Percentiles rank a stretch among this genome's conserved stretches.
Conservation (phyloP, 176 grass and related monocot genomes). For the Triticum aestivum region DNA sequence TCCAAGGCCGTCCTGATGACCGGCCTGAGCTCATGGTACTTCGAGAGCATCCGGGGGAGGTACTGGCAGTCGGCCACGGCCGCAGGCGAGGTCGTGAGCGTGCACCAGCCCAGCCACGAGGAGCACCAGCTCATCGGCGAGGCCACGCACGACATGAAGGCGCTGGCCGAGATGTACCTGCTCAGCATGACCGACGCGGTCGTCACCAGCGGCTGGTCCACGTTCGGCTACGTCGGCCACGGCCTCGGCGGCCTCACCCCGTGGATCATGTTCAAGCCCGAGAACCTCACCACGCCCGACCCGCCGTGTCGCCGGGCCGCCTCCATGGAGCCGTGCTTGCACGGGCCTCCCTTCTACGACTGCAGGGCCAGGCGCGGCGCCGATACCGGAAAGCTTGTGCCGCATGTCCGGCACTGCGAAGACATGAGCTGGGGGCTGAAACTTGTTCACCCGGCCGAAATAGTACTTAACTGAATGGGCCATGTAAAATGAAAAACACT, state of each 20-base stretch:
- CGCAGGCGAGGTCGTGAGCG: slow-evolving; percentile 45
- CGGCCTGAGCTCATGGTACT: slow-evolving; percentile 46
- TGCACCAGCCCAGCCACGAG: slow-evolving; percentile 77
- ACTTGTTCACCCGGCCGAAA: slow-evolving; percentile 48
- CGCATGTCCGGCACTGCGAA: slow-evolving; percentile 43
- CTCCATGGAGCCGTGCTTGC: slow-evolving; percentile 48
- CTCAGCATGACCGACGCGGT: slow-evolving; percentile 47
- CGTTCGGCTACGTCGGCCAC: slow-evolving; percentile 47
- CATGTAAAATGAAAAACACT: slow-evolving; percentile 2
- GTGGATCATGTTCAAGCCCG: slow-evolving; percentile 49
- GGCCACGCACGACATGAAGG: slow-evolving; percentile 60
- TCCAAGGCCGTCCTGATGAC: slow-evolving; percentile 38
- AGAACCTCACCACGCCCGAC: slow-evolving; percentile 28
- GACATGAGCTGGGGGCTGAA: slow-evolving; percentile 52
- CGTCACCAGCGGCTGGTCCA: slow-evolving; percentile 54
- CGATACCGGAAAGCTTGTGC: slow-evolving; percentile 36
- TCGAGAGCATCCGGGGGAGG: slow-evolving; percentile 52
- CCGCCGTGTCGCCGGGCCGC: slow-evolving; percentile 31
- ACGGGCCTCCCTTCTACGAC: slow-evolving; percentile 38
- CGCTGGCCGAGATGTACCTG: slow-evolving; percentile 63
- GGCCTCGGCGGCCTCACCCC: slow-evolving; percentile 50
- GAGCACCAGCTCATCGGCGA: slow-evolving; percentile 41
- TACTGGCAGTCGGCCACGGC: slow-evolving; percentile 55
- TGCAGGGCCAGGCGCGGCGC: slow-evolving; percentile 22
- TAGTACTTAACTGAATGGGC: background rate